Evolutionary conservation across 2,329 filamentous ascomycete species (phyloP).

Genomic region (Chaetoscypha palmicola): DNA sequence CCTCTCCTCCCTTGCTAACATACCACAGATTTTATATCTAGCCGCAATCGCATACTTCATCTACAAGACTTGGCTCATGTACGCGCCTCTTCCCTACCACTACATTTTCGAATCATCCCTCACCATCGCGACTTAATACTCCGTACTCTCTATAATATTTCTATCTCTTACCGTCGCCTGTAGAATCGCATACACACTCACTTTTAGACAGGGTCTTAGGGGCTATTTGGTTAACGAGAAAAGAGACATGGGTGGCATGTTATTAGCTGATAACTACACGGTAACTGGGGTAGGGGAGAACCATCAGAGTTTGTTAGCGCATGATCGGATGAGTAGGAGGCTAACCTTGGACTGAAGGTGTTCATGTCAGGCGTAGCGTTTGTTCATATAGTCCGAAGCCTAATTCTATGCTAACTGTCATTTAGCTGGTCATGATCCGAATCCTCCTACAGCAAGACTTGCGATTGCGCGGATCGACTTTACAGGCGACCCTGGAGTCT

Average conservation of each 20-base stretch:
- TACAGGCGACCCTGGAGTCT: no score
- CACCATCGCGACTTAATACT: not conserved
- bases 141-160: not conserved
- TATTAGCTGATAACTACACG: not conserved
- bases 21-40: not conserved
- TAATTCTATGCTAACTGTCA: no score
- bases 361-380: not conserved
- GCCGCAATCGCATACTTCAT: not conserved
- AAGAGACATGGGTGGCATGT: not conserved
- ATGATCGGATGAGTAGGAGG: not conserved
- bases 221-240: not conserved
- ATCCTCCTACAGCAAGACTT: no score
- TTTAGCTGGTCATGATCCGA: no score
- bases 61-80: not conserved
- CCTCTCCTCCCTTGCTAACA: not conserved
- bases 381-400: no score
- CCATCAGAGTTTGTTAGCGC: not conserved
- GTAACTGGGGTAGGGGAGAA: not conserved
- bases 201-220: not conserved
- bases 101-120: not conserved
- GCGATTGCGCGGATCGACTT: no score
- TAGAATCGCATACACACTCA: not conserved
- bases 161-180: not conserved
- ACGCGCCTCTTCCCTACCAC: not conserved
- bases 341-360: not conserved